Conservation (phyloP, 768 basidiomycete genomes). For the Psilocybe sp. region DNA sequence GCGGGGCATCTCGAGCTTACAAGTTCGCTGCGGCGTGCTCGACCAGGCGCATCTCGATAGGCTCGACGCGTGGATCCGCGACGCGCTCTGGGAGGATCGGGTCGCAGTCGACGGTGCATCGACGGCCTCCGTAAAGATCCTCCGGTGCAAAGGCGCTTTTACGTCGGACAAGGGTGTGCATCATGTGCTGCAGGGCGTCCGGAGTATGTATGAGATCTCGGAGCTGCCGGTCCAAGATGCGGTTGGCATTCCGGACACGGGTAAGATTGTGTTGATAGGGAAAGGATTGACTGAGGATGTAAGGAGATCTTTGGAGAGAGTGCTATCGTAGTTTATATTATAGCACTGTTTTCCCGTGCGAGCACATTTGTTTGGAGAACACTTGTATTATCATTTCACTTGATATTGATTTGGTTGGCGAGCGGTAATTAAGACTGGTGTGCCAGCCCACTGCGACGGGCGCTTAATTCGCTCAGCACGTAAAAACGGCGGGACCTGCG, state of each 20-base stretch:
- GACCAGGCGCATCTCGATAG: constrained; percentile 39
- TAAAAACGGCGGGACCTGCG: constrained; percentile 28
- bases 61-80: constrained; percentile 80
- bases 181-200: constrained; percentile 87
- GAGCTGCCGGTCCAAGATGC: constrained; percentile 32
- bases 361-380: too few relatives aligned
- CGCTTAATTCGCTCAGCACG: constrained; percentile 18
- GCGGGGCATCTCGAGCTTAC: constrained; percentile 78
- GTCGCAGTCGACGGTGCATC: constrained; percentile 44
- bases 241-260: constrained; percentile 54
- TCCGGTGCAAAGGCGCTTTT: constrained; percentile 90
- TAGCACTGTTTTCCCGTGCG: too few relatives aligned
- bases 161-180: constrained; percentile 47
- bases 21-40: constrained; percentile 65
- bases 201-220: constrained; percentile 82
- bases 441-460: too few relatives aligned
- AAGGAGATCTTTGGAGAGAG: constrained; percentile 47
- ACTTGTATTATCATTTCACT: background rate
- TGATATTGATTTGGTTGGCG: background rate
- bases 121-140: constrained; percentile 28
- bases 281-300: constrained; percentile 65
- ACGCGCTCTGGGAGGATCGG: constrained; percentile 76
- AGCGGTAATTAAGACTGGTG: too few relatives aligned
- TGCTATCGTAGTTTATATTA: constrained; percentile 23
- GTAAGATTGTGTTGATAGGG: constrained; percentile 88